Base-by-base conservation (phyloP, 345 rosid species). In the Brassica juncea region DNA sequence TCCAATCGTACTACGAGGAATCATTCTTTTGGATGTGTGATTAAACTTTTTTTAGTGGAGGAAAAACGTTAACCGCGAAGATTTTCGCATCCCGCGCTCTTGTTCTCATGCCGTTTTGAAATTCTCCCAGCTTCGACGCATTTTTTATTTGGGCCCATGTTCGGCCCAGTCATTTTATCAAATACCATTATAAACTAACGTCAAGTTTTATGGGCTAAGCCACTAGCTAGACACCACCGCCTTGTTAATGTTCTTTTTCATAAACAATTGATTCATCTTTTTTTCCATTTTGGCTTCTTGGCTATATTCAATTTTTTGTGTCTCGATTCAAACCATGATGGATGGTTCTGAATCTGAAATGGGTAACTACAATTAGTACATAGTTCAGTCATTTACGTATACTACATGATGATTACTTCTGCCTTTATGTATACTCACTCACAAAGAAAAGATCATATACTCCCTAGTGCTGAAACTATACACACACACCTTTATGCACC, bases 61-160 rank as follows among this genome's bases (percentile, higher is more conserved):
- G 75, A 79, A 83, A 86, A 76, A 49, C 57, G 57, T n/a, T 12
- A 62, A 30, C n/a, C 28, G 81, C 39, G 27, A 58, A 15, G 3
- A 39, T 81, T 52, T 85, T 60, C 49, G 74, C 64, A 81, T 84
- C 86, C 85, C 87, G 71, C 70, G 35, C 64, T 42, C 54, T 42
- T 61, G 28, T 68, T 66, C 27, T 25, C 19, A 15, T n/a, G 59
- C 14, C 28, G 12, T 66, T 76, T 64, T 64, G 60, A 64, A 49
- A 55, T 10, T 10, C 58, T 1, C 23, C 54, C 66, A 31, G 19
- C 2, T 77, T 32, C 80, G 80, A 65, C 71, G 49, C 32, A 49
- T 4, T 65, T 65, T 21, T 15, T 39, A 11, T 65, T 19, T 58
- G 54, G 77, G 71, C 77, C 59, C 9, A 42, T 15, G 8, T 49